These are phyloP conservation scores for Leucocoprinus birnbaumii DNA, from an alignment of 768 basidiomycete genomes.

Conservation along the genomic window DNA sequence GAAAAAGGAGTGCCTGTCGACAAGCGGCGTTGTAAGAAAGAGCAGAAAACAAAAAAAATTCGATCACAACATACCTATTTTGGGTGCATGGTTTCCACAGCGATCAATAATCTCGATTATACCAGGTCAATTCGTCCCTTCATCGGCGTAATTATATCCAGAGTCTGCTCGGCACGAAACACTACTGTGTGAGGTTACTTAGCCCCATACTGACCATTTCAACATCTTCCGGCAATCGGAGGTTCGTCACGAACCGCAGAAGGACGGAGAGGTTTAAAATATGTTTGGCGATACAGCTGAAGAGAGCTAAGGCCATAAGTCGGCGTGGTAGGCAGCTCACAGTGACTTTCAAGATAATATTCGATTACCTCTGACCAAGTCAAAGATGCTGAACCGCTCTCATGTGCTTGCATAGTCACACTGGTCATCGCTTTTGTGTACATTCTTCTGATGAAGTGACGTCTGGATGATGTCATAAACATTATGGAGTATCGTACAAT, in stretches of 20 bases:
- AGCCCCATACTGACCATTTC: not conserved
- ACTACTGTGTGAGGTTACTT: not conserved
- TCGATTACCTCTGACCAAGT: no score
- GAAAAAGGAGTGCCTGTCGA: not conserved
- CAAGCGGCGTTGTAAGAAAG: not conserved
- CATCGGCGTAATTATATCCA: not conserved
- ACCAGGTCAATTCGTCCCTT: constrained; percentile 1
- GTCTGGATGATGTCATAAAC: constrained; percentile 1
- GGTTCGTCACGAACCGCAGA: no score
- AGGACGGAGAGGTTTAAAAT: no score
- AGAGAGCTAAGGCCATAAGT: no score
- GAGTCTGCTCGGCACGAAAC: not conserved
- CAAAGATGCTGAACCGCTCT: no score
- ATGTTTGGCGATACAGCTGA: no score
- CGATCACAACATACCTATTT: not conserved
- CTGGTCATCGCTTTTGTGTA: not conserved
- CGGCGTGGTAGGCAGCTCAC: no score
- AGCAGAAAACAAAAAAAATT: not conserved
- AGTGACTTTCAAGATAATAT: no score
- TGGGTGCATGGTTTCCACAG: constrained; percentile 2
- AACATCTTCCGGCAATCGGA: no score
- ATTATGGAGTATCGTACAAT: not conserved
- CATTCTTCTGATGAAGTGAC: not conserved
- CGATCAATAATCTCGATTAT: not conserved
- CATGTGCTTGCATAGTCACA: not conserved